Conservation (phyloP, 2,329 filamentous ascomycete species). For the Amylocarpus encephaloides region DNA sequence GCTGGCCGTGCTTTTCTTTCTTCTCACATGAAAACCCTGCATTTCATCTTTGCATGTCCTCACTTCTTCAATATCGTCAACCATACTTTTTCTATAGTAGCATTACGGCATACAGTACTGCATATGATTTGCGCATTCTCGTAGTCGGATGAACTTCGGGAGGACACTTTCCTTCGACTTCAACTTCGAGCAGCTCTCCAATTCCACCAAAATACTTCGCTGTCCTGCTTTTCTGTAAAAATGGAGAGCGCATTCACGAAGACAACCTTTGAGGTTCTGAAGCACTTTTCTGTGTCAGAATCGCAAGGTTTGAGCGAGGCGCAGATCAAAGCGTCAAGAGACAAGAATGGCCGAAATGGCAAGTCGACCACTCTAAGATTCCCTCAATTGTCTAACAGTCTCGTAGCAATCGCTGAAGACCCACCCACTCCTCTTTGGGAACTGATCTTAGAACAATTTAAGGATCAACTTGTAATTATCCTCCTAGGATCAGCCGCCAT, state of each 20-base stretch:
- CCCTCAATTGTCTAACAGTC: slow-evolving; percentile 17
- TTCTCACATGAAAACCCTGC: not conserved
- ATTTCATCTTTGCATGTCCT: not conserved
- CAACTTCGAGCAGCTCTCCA: not conserved
- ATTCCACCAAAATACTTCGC: not conserved
- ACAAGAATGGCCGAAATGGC: slow-evolving; percentile 63
- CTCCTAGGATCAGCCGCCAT: slow-evolving; percentile 86
- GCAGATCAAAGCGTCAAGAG: slow-evolving; percentile 50
- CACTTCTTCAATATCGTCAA: too few species aligned
- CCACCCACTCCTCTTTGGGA: slow-evolving; percentile 95
- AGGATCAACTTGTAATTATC: slow-evolving; percentile 96
- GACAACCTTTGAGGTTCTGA: slow-evolving; percentile 52
- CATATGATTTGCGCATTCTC: too few species aligned
- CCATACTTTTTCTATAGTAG: too few species aligned
- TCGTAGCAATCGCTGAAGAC: slow-evolving; percentile 69
- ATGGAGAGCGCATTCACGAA: slow-evolving; percentile 61
- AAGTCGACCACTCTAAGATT: slow-evolving; percentile 28
- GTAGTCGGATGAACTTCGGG: not conserved
- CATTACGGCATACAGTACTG: too few species aligned
- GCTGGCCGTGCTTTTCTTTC: not conserved
- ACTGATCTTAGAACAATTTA: slow-evolving; percentile 96
- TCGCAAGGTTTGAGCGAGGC: slow-evolving; percentile 49
- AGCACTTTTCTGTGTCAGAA: slow-evolving; percentile 50
- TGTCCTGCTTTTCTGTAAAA: slow-evolving; percentile 3
- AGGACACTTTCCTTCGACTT: slow-evolving; percentile 4